These are phyloP conservation scores for Brasilioporus rufonigricans DNA, from an alignment of 768 basidiomycete genomes.

Conservation along the genomic window DNA sequence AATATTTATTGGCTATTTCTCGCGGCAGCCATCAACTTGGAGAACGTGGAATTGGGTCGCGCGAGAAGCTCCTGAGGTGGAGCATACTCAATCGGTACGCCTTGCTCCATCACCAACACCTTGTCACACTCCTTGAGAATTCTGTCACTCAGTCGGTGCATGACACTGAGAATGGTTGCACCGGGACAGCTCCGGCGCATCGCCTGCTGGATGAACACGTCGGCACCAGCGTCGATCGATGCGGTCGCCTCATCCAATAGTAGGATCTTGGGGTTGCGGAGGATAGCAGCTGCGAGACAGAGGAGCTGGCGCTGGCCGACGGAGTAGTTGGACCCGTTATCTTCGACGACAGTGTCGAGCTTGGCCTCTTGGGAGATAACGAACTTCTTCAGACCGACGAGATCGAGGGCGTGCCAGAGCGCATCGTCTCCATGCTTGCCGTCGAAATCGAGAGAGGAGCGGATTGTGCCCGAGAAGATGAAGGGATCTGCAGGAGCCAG, in stretches of 20 bases:
- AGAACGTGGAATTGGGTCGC: slow-evolving; percentile 27
- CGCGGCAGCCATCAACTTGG: slow-evolving; percentile 27
- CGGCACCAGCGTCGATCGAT: slow-evolving; percentile 80
- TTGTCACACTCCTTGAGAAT: slow-evolving; percentile 31
- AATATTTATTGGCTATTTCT: slow-evolving; percentile 11
- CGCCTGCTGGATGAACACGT: slow-evolving; percentile 61
- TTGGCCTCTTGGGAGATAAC: slow-evolving; percentile 75
- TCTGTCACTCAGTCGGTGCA: slow-evolving; percentile 31
- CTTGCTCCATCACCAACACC: slow-evolving; percentile 39
- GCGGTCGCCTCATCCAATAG: slow-evolving; percentile 41
- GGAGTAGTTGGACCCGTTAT: slow-evolving; percentile 72
- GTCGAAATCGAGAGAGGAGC: slow-evolving; percentile 28
- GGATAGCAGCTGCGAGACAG: slow-evolving; percentile 43
- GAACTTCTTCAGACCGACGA: slow-evolving; percentile 58
- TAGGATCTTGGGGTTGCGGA: slow-evolving; percentile 31
- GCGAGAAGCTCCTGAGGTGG: slow-evolving; percentile 22
- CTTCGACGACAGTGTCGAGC: slow-evolving; percentile 71
- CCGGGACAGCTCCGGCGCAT: slow-evolving; percentile 30
- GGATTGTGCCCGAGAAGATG: slow-evolving; percentile 33
- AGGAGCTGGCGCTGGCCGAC: slow-evolving; percentile 91
- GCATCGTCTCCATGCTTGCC: slow-evolving; percentile 20
- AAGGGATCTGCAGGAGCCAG: slow-evolving; percentile 23
- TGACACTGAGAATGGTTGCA: slow-evolving; percentile 30
- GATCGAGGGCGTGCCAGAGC: slow-evolving; percentile 42
- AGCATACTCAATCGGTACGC: slow-evolving; percentile 28